Percentiles rank a stretch among this genome's conserved stretches.
Evolutionary conservation across 257 asterid genomes (phyloP).

Genomic region (Solanum rostratum): DNA sequence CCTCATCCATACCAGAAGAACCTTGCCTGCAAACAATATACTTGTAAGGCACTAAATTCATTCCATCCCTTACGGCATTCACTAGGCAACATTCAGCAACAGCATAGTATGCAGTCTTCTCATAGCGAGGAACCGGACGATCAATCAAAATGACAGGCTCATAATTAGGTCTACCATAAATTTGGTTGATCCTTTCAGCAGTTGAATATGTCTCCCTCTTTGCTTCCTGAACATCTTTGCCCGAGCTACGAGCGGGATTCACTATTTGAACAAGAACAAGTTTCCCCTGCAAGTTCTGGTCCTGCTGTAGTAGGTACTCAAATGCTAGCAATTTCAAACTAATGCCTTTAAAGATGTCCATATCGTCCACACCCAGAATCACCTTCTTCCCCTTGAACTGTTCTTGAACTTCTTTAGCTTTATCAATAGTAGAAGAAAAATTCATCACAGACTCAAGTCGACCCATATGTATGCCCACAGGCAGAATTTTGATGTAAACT

Average conservation of each 20-base stretch:
- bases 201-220: constrained; percentile 62
- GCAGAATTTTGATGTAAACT: constrained; percentile 74
- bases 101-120: constrained; percentile 84
- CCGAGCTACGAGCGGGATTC: constrained; percentile 87
- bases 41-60: constrained; percentile 90
- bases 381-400: constrained; percentile 57
- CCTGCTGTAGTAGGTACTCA: constrained; percentile 59
- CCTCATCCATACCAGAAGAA: constrained; percentile 39
- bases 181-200: constrained; percentile 51
- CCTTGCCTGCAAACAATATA: constrained; percentile 87
- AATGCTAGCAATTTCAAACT: constrained; percentile 77
- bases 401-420: constrained; percentile 56
- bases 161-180: constrained; percentile 40
- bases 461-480: constrained; percentile 90
- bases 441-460: constrained; percentile 65
- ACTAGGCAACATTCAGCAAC: constrained; percentile 89
- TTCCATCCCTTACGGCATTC: constrained; percentile 92
- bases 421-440: constrained; percentile 45
- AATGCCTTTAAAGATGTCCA: constrained; percentile 92
- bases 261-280: constrained; percentile 75
- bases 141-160: constrained; percentile 70
- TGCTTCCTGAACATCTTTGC: constrained; percentile 84
- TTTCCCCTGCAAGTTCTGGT: constrained; percentile 33
- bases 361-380: constrained; percentile 88
- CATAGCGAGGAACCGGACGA: constrained; percentile 60